Conservation (phyloP, 768 basidiomycete genomes). For the Pleurotus salmoneostramineus region DNA sequence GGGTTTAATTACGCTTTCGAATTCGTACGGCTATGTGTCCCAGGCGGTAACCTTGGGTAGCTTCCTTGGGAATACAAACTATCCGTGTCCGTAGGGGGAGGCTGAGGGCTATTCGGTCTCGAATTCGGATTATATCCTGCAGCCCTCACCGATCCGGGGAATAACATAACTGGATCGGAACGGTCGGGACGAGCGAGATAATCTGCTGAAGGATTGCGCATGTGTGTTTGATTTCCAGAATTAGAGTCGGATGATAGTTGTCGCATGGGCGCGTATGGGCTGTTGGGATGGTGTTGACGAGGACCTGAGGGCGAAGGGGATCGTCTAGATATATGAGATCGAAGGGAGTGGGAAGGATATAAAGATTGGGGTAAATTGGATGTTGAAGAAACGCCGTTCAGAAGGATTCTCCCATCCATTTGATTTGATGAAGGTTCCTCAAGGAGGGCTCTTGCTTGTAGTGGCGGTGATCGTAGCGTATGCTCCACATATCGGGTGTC, state of each 20-base stretch:
- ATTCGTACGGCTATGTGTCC: not conserved
- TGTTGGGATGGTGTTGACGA: constrained; percentile 10
- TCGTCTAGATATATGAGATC: constrained; percentile 3
- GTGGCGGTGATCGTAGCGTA: not conserved
- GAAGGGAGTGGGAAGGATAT: not conserved
- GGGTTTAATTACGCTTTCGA: too few relatives aligned
- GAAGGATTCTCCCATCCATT: not conserved
- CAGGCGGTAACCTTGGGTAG: not conserved
- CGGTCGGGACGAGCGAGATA: constrained; percentile 11
- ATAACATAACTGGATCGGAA: constrained; percentile 24
- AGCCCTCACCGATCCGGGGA: constrained; percentile 32
- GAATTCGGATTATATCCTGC: constrained; percentile 22
- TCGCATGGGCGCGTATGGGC: not conserved
- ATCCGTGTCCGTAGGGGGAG: not conserved
- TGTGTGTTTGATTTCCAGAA: constrained; percentile 17
- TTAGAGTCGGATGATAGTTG: constrained; percentile 12
- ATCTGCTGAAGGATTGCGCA: constrained; percentile 1
- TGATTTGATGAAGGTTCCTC: not conserved
- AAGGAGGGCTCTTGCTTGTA: not conserved
- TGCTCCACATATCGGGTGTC: not conserved
- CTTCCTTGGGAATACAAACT: constrained; percentile 6
- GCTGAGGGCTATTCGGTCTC: not conserved
- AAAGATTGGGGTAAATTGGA: constrained; percentile 8
- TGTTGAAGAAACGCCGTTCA: constrained; percentile 4
- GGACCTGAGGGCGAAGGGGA: constrained; percentile 6